phyloP scores from a whole-genome alignment of 2,329 filamentous ascomycete genomes.

The Phoma herbarum region DNA sequence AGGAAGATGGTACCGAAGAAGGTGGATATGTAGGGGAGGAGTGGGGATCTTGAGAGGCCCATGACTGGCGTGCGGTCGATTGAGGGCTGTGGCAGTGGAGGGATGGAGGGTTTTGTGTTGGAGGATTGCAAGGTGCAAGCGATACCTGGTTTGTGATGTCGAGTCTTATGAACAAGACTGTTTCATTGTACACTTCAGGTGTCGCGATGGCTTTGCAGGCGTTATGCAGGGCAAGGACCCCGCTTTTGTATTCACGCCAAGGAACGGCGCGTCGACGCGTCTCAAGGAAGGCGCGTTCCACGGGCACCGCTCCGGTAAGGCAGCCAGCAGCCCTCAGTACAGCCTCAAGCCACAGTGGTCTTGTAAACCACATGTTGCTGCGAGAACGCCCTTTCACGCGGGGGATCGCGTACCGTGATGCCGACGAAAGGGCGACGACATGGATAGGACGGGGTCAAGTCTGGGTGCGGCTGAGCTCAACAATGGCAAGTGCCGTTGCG shows the following conservation, averaged over 20 bases:
- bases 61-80: neutral
- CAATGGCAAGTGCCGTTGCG: neutral
- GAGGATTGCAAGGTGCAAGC: too few relatives aligned
- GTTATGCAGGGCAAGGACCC: neutral
- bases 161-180: too few relatives aligned
- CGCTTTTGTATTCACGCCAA: constrained; percentile 5
- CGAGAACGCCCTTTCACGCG: neutral
- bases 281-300: neutral
- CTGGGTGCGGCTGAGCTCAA: neutral
- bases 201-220: neutral
- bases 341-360: neutral
- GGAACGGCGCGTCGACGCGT: neutral
- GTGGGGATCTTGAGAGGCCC: neutral
- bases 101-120: too few relatives aligned
- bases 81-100: neutral
- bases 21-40: constrained; percentile 25
- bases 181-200: too few relatives aligned
- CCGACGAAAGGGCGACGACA: constrained; percentile 3
- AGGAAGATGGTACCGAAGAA: constrained; percentile 44
- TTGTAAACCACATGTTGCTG: neutral
- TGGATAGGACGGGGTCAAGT: neutral
- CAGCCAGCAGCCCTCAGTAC: neutral
- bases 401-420: neutral
- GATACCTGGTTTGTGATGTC: too few relatives aligned
- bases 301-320: neutral